phyloP scores from a whole-genome alignment of 306 rosid species.

The Malus sieversii region DNA sequence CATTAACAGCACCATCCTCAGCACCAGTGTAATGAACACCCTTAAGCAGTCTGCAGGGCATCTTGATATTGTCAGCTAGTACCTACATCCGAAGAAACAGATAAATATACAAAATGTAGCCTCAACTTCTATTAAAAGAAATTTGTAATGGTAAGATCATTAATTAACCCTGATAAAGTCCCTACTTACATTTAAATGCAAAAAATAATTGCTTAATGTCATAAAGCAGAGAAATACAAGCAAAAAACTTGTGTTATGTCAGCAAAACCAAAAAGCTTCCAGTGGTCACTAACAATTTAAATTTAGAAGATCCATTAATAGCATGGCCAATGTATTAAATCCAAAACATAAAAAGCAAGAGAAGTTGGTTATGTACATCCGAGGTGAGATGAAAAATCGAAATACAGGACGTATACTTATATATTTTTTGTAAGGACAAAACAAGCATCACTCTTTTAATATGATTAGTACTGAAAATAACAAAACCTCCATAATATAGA shows the following conservation, averaged over 20 bases:
- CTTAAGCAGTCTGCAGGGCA: conserved; percentile 96
- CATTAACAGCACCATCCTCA: conserved; percentile 92
- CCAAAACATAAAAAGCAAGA: not conserved
- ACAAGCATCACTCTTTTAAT: not conserved
- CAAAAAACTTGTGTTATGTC: too few species aligned
- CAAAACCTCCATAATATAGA: not conserved
- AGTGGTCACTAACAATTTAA: not conserved
- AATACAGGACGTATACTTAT: not conserved
- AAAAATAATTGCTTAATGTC: not conserved
- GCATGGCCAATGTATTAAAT: not conserved
- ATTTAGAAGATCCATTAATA: not conserved
- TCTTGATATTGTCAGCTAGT: conserved; percentile 82
- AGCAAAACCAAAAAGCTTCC: not conserved
- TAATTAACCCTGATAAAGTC: not conserved
- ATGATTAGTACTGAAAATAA: not conserved
- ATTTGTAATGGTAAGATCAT: not conserved
- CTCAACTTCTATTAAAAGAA: not conserved
- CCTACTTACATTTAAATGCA: not conserved
- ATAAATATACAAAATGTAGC: conserved; percentile 5
- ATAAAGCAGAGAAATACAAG: not conserved
- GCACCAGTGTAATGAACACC: conserved; percentile 97
- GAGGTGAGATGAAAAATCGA: not conserved
- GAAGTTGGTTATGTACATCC: not conserved
- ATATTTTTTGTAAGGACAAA: not conserved
- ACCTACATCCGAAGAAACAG: conserved; percentile 54